These are phyloP conservation scores for Chlorella variabilis DNA, from an alignment of 163 green algal species.

Conservation along the genomic window DNA sequence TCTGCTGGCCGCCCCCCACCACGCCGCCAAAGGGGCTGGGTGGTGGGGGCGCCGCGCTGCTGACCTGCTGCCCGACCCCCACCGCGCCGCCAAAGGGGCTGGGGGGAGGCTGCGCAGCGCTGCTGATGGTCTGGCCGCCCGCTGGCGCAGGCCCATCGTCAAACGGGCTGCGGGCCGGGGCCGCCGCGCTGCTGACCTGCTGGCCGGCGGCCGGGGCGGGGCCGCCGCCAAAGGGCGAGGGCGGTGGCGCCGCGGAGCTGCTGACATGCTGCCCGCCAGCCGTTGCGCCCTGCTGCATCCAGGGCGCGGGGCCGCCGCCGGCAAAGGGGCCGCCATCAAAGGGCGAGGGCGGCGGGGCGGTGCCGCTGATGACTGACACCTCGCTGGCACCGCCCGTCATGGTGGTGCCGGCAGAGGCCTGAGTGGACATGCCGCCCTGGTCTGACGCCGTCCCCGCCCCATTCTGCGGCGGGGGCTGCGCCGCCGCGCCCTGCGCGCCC, in stretches of 20 bases:
- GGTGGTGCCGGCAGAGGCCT: background rate
- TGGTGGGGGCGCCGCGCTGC: background rate
- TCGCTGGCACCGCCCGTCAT: background rate
- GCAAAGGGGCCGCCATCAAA: conserved; percentile 20
- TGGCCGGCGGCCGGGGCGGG: background rate
- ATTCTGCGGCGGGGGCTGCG: no score
- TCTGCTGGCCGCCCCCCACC: no score
- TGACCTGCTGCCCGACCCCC: background rate
- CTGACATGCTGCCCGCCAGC: background rate
- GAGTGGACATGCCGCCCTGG: background rate
- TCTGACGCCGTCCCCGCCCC: no score
- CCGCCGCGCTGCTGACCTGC: background rate
- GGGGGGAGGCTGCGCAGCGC: background rate
- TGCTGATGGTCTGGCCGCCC: conserved; percentile 1
- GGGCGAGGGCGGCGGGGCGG: background rate
- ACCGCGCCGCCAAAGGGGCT: conserved; percentile 25
- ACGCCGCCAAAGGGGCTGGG: conserved; percentile 1
- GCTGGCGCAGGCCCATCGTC: background rate
- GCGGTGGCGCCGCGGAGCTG: background rate
- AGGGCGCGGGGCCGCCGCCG: no score
- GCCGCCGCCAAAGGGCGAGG: conserved; percentile 2
- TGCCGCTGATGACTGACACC: background rate
- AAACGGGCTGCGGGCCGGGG: conserved; percentile 10
- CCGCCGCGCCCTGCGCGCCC: no score
- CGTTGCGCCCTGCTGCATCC: background rate